Evolutionary conservation across 768 basidiomycete genomes (phyloP), one percentile per base, ranked within the genome.

Genomic region (Agaricus sinodeliciosus): DNA sequence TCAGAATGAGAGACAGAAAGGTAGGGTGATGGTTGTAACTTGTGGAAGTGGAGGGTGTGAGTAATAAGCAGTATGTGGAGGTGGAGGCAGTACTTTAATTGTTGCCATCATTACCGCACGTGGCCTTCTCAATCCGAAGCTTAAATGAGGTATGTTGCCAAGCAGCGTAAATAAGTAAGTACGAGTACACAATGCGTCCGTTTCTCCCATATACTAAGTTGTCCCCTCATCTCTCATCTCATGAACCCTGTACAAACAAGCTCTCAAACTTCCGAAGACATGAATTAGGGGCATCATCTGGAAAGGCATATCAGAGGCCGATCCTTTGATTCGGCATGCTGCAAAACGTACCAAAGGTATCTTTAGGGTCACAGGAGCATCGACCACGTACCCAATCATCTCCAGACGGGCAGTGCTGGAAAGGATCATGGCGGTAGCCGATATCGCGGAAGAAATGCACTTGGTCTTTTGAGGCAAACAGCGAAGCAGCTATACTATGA

Each of bases 391-490:
- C 59, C 75, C 87, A 87, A 3, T 68, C 60, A 8, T 75, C 69
- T 13, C 81, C 83, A 55, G 71, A 64, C 0, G 83, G 82, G 67
- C 90, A 89, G 57, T 87, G 87, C 61, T 87, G 83, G 72, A 89
- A 91, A 4, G 80, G 82, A 51, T 86, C 79, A 56, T 94, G 90
- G 57, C 78, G 71, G 66, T 93, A 94, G 0, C 91, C 93, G 36
- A 94, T 90, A 60, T 94, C 89, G 43, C 67, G 60, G 69, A 93
- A 93, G 64, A 87, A 94, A 63, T 92, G 87, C 19, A 92, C 70
- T 60, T 88, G 85, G 27, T 86, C 81, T 64, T 79, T 85, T 22
- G 76, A 70, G 2, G 86, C 82, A 63, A 93, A 87, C 12, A 91
- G 69, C 0, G 89, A 80, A 6, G 80, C 90, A 4, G 84, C 90